Conservation (phyloP, 768 basidiomycete species). For the Strobilomyces echinocephalus region DNA sequence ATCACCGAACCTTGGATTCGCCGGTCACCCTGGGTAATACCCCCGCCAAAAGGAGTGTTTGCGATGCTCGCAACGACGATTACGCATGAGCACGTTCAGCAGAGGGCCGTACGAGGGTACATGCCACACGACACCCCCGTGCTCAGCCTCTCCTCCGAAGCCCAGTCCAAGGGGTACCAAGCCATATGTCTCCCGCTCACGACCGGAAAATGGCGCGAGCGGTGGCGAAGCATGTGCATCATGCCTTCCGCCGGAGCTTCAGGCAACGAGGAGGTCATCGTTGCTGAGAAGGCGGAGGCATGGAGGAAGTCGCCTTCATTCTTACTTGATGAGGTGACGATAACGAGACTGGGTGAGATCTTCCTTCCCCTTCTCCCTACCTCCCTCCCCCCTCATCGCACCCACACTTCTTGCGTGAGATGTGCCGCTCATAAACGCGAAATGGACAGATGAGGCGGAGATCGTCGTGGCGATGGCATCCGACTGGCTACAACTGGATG, state of each 20-base stretch:
- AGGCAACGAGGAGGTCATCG: constrained; percentile 37
- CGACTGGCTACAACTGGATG: constrained; percentile 95
- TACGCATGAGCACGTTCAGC: constrained; percentile 38
- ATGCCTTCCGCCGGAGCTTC: constrained; percentile 41
- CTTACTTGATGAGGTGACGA: constrained; percentile 77
- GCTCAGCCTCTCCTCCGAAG: constrained; percentile 46
- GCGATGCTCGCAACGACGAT: constrained; percentile 26
- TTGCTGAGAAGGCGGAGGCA: constrained; percentile 63
- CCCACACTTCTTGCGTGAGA: constrained; percentile 9
- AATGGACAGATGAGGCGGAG: constrained; percentile 63
- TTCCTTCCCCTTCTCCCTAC: background rate
- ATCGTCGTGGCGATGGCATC: constrained; percentile 73
- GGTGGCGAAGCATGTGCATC: constrained; percentile 90
- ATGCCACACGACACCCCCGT: constrained; percentile 42
- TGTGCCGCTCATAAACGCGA: constrained; percentile 12
- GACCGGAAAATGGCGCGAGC: constrained; percentile 74
- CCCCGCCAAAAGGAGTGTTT: constrained; percentile 17
- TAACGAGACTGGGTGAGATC: constrained; percentile 68
- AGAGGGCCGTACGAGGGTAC: constrained; percentile 16
- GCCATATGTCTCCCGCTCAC: constrained; percentile 82
- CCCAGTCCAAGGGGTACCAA: constrained; percentile 67
- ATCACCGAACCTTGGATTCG: constrained; percentile 3
- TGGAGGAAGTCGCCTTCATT: constrained; percentile 87
- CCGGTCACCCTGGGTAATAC: constrained; percentile 5
- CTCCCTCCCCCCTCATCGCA: constrained; percentile 1